Evolutionary conservation across 1,284 basidiomycete genomes (phyloP).

Genomic region (Porphyrellus sp.): DNA sequence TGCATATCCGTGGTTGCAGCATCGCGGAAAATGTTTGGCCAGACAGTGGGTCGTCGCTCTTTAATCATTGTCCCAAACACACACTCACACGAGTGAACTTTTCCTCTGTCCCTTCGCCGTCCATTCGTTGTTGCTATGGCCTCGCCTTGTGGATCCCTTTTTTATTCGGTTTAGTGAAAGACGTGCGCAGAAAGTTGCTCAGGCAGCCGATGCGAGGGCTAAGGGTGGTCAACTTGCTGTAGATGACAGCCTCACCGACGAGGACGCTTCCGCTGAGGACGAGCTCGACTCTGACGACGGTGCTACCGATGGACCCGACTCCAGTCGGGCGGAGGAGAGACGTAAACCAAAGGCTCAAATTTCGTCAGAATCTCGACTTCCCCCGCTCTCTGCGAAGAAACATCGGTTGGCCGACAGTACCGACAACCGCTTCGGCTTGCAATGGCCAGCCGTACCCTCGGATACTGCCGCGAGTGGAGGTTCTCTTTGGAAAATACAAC

Average conservation of each 20-base stretch:
- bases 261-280: conserved; percentile 36
- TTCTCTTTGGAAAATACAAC: conserved; percentile 22
- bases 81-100: conserved; percentile 11
- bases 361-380: conserved; percentile 23
- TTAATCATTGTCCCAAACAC: background rate
- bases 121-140: conserved; percentile 9
- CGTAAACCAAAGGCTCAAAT: conserved; percentile 26
- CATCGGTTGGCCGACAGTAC: conserved; percentile 15
- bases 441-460: conserved; percentile 21
- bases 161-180: conserved; percentile 41
- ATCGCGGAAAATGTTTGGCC: conserved; percentile 66
- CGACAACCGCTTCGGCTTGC: conserved; percentile 23
- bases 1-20: conserved; percentile 74
- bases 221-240: conserved; percentile 21
- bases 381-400: conserved; percentile 26
- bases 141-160: background rate
- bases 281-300: conserved; percentile 45
- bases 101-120: background rate
- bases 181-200: conserved; percentile 47
- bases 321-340: conserved; percentile 29
- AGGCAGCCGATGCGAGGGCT: conserved; percentile 26
- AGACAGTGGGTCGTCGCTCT: conserved; percentile 50
- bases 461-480: conserved; percentile 14
- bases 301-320: conserved; percentile 20
- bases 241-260: conserved; percentile 31